Percentiles rank a stretch among this genome's conserved stretches.
These are phyloP conservation scores for Jacaranda mimosifolia DNA, from an alignment of 257 asterid species.

Conservation along the genomic window DNA sequence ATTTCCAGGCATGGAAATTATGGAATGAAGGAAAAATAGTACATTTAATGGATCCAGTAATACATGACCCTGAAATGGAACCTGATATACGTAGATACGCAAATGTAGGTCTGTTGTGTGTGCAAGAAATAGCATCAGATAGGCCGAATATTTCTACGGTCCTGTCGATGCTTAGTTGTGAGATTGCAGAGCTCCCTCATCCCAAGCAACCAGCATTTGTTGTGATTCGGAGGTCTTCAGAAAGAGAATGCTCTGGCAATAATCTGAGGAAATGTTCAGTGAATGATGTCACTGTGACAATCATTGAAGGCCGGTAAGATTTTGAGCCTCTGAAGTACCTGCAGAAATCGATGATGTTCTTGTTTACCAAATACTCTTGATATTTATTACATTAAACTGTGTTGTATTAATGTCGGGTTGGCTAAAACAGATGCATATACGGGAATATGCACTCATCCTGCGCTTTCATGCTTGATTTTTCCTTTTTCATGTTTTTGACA, in stretches of 20 bases:
- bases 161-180: too few species aligned
- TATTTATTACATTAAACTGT: too few species aligned
- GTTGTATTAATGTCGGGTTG: too few species aligned
- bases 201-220: slow-evolving; percentile 45
- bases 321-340: slow-evolving; percentile 29
- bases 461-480: too few species aligned
- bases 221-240: slow-evolving; percentile 14
- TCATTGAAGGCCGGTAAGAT: too few species aligned
- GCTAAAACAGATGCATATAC: too few species aligned
- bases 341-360: background rate
- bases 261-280: slow-evolving; percentile 9
- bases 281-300: slow-evolving; percentile 26
- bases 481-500: too few species aligned
- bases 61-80: slow-evolving; percentile 34
- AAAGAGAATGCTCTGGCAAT: background rate
- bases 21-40: slow-evolving; percentile 44
- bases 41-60: slow-evolving; percentile 44
- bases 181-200: slow-evolving; percentile 41
- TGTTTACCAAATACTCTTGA: too few species aligned
- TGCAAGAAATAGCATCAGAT: too few species aligned
- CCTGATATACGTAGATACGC: slow-evolving; percentile 48
- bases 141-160: too few species aligned
- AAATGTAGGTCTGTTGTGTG: too few species aligned
- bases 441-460: too few species aligned
- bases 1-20: slow-evolving; percentile 47